Evolutionary conservation across 148 eudicot genomes (phyloP).

Genomic region (Spergularia bocconei): DNA sequence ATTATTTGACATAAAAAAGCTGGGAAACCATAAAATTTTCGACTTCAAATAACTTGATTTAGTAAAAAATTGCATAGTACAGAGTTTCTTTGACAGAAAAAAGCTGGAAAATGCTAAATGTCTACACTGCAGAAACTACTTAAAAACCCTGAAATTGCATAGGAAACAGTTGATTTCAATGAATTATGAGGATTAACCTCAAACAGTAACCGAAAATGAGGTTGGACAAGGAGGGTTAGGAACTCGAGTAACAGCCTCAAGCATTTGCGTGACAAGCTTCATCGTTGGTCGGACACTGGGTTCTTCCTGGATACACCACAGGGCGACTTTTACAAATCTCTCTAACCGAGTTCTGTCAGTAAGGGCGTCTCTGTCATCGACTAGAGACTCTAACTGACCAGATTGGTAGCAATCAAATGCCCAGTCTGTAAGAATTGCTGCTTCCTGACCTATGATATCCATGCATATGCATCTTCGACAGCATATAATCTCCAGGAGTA

Average conservation of each 20-base stretch:
- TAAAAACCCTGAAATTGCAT: no score
- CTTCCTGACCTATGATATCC: slow-evolving; percentile 16
- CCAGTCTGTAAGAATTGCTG: slow-evolving; percentile 37
- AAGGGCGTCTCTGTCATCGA: slow-evolving; percentile 21
- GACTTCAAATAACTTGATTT: no score
- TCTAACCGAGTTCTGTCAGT: slow-evolving; percentile 1
- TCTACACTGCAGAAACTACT: no score
- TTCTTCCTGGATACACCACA: slow-evolving; percentile 48
- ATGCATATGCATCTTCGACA: slow-evolving; percentile 27
- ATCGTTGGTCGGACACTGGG: slow-evolving; percentile 45
- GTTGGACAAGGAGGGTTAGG: slow-evolving; percentile 30
- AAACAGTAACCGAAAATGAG: no score
- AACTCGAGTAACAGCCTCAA: slow-evolving; percentile 35
- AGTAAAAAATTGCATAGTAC: no score
- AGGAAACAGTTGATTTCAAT: no score
- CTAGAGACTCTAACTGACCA: slow-evolving; percentile 9
- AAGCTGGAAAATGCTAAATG: no score
- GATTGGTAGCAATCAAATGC: slow-evolving; percentile 44
- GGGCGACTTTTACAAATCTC: slow-evolving; percentile 29
- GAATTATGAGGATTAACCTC: not conserved
- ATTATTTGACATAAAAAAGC: no score
- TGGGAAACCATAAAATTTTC: no score
- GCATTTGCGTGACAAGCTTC: slow-evolving; percentile 34
- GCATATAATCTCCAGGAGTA: slow-evolving; percentile 46
- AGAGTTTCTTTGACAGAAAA: no score